phyloP scores from a whole-genome alignment of 2,329 filamentous ascomycete genomes.

The Zalaria obscura region DNA sequence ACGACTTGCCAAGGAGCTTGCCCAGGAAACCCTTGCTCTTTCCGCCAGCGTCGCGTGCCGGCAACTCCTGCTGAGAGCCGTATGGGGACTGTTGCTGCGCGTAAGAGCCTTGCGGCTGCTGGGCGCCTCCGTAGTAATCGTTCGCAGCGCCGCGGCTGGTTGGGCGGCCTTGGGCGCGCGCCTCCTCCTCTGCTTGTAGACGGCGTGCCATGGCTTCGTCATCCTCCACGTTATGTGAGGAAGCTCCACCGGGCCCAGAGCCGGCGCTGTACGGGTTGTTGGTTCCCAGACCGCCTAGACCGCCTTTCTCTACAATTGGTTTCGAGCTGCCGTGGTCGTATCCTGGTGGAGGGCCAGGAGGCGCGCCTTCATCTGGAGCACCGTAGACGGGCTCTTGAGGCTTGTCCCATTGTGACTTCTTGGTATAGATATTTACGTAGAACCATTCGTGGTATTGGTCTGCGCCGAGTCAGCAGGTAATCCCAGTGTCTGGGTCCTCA shows the following conservation, averaged over 20 bases:
- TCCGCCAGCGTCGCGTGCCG: conserved; percentile 21
- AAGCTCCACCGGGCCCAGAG: neutral
- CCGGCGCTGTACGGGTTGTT: conserved; percentile 58
- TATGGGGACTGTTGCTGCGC: conserved; percentile 15
- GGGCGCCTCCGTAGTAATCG: conserved; percentile 29
- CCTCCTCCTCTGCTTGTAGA: conserved; percentile 74
- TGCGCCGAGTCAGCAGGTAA: conserved; percentile 2
- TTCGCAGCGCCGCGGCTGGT: conserved; percentile 26
- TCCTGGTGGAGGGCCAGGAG: conserved; percentile 49
- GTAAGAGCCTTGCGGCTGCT: conserved; percentile 12
- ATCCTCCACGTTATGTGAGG: conserved; percentile 32
- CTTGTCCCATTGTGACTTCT: conserved; percentile 80
- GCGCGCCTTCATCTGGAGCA: conserved; percentile 24
- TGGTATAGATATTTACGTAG: conserved; percentile 80
- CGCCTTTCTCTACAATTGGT: conserved; percentile 28
- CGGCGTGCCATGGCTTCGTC: conserved; percentile 63
- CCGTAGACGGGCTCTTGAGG: conserved; percentile 55
- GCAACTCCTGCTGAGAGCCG: conserved; percentile 17
- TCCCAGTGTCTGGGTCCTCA: neutral
- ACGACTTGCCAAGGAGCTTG: conserved; percentile 37
- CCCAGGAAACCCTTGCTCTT: conserved; percentile 33
- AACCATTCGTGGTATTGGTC: conserved; percentile 87
- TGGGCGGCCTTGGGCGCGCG: conserved; percentile 23
- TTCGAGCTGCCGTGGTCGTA: conserved; percentile 38
- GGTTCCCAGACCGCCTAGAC: conserved; percentile 28